Percentiles rank a stretch among this genome's conserved stretches.
Evolutionary conservation across 2,329 filamentous ascomycete species (phyloP).

Genomic region (Ceratocystiopsis brevicomis): DNA sequence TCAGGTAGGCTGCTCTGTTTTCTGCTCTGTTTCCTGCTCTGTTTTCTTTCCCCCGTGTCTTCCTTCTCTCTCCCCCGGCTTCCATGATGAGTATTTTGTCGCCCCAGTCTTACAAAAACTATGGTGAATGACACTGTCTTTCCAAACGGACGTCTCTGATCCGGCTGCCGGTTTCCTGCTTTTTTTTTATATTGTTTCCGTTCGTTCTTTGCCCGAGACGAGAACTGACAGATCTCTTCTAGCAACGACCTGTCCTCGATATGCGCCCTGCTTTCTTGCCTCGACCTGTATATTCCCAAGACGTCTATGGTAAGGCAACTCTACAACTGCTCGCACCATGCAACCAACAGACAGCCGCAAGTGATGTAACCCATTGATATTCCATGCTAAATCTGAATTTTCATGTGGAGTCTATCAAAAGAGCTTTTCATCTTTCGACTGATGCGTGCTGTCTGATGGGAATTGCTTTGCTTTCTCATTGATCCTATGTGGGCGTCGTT

Average conservation of each 20-base stretch:
- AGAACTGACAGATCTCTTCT: too few relatives aligned
- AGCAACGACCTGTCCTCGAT: too few relatives aligned
- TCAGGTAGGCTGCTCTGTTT: neutral
- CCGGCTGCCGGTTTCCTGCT: neutral
- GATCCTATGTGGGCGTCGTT: neutral
- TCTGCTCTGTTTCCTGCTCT: neutral
- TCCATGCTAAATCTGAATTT: slow-evolving; percentile 63
- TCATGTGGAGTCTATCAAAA: slow-evolving; percentile 45
- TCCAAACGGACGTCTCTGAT: slow-evolving; percentile 31
- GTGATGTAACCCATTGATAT: slow-evolving; percentile 50
- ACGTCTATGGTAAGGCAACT: too few relatives aligned
- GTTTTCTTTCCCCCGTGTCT: neutral
- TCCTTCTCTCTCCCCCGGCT: neutral
- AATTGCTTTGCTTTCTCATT: too few relatives aligned
- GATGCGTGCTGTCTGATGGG: slow-evolving; percentile 24
- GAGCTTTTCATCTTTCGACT: slow-evolving; percentile 76
- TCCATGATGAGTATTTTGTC: slow-evolving; percentile 37
- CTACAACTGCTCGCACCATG: too few relatives aligned
- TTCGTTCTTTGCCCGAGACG: too few relatives aligned
- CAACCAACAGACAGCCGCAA: slow-evolving; percentile 10
- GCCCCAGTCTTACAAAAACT: slow-evolving; percentile 36
- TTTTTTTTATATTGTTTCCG: neutral
- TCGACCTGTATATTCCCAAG: neutral
- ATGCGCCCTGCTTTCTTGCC: neutral
- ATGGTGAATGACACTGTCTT: slow-evolving; percentile 38